A percentile compares a stretch with the other conserved stretches of the same genome.
Evolutionary conservation across 2,329 filamentous ascomycete genomes (phyloP).

Genomic region (Fusarium sp.): DNA sequence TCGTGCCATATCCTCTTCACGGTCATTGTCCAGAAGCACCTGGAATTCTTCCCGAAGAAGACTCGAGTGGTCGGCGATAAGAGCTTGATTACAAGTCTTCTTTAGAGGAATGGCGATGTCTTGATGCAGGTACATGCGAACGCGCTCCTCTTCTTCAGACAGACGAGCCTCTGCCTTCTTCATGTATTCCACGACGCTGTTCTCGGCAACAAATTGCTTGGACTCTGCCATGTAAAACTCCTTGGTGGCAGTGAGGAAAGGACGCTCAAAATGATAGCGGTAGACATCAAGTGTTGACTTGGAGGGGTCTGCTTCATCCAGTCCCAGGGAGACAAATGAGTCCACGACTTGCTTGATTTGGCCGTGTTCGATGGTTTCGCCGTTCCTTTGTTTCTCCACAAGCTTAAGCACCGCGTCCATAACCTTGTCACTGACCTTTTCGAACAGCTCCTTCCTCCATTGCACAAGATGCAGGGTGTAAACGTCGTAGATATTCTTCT

Average conservation of each 20-base stretch:
- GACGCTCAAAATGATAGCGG: constrained; percentile 88
- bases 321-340: constrained; percentile 92
- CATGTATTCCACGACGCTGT: constrained; percentile 99
- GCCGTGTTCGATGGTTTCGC: constrained; percentile 95
- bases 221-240: constrained; percentile 93
- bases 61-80: constrained; percentile 87
- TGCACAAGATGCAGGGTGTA: constrained; percentile 96
- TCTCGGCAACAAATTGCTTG: constrained; percentile 92
- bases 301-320: constrained; percentile 91
- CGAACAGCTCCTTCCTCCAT: constrained; percentile 93
- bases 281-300: constrained; percentile 98
- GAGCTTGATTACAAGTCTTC: constrained; percentile 85
- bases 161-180: constrained; percentile 95
- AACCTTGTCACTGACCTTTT: constrained; percentile 83
- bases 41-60: constrained; percentile 97
- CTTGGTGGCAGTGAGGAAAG: constrained; percentile 87
- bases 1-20: constrained; percentile 92
- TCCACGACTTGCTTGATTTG: constrained; percentile 98
- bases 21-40: constrained; percentile 89
- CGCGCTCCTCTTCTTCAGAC: constrained; percentile 93
- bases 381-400: constrained; percentile 96
- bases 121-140: constrained; percentile 88
- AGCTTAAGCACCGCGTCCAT: constrained; percentile 96
- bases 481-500: constrained; percentile 97
- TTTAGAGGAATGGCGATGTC: constrained; percentile 89